Conservation (phyloP, 176 grass and related monocot species). For the Avena eriantha region DNA sequence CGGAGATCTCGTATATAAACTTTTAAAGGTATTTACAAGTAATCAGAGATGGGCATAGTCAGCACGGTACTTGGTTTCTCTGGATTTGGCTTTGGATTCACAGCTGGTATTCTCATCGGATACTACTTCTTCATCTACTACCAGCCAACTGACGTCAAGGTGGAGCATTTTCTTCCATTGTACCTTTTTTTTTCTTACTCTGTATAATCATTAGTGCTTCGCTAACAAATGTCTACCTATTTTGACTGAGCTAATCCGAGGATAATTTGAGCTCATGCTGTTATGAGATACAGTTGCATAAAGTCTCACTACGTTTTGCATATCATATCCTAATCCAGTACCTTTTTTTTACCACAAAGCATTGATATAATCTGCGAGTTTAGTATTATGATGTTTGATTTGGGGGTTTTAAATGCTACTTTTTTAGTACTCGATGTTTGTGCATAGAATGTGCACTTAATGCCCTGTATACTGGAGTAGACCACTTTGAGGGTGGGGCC, state of each 20-base stretch:
- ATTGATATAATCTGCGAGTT: background rate
- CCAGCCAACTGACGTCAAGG: constrained; percentile 90
- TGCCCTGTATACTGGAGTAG: constrained; percentile 26
- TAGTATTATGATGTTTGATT: background rate
- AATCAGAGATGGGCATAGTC: constrained; percentile 65
- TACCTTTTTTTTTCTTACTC: constrained; percentile 18
- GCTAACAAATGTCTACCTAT: background rate
- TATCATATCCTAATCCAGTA: constrained; percentile 11
- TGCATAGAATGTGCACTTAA: background rate
- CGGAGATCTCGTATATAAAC: constrained; percentile 26
- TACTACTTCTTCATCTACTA: constrained; percentile 83
- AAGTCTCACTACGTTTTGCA: background rate
- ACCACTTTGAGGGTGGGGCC: background rate
- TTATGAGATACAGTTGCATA: background rate
- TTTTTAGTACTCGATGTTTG: constrained; percentile 6
- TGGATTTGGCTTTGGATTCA: constrained; percentile 85
- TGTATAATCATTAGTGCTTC: background rate
- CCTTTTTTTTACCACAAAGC: background rate
- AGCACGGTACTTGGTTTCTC: constrained; percentile 83
- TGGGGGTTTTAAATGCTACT: background rate
- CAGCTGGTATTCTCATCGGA: constrained; percentile 74
- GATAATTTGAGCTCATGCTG: constrained; percentile 15
- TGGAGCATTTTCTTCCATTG: constrained; percentile 35
- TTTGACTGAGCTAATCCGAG: background rate
- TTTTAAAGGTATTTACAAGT: constrained; percentile 42